Base-by-base conservation (phyloP, 1,284 basidiomycete species). In the Naganishia sp. region DNA sequence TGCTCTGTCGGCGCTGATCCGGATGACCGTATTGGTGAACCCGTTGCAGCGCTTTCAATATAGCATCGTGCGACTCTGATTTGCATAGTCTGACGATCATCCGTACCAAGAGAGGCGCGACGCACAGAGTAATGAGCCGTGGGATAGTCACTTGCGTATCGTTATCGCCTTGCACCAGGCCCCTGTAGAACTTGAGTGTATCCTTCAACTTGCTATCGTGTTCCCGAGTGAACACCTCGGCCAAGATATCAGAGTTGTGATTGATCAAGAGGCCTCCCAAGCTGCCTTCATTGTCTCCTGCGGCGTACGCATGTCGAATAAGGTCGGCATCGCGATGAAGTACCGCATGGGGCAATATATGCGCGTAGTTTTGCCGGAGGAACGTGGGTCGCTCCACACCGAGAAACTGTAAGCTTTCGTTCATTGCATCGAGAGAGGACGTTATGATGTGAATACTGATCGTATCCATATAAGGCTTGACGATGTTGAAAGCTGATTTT, bases 141-240 rank as follows among this genome's bases (percentile, higher is more conserved):
- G 61, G 46, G 31, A 64, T 43, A 6, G 61, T 55, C 16, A 55
- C 52, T 28, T 54, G 52, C 2, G 52, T 55, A 25, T 45, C 43
- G 42, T 15, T 68, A 64, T 48, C 52, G 60, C 55, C 56, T 28
- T 65, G 66, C 15, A 66, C 63, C 39, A 72, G 68, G 9, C 89
- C 84, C 69, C 86, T 88, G 67, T 81, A 79, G 23, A 95, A 77
- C 2, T 87, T 90, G 39, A 81, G 75, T 23, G 84, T 75, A 0
- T 88, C 89, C 85, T 90, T 59, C 0, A 65, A 31, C 15, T 36
- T 52, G 67, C 80, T 80, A 7, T 86, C 83, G 55, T 86, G 83
- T 70, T 92, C 86, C 4, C 90, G 92, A 72, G 90, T 83, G 23
- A 92, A 86, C n/a, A 95, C 80, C 66, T 88, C 86, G 2, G 87